phyloP scores from a whole-genome alignment of 2,329 filamentous ascomycete genomes.

The Calonectria honghensis region DNA sequence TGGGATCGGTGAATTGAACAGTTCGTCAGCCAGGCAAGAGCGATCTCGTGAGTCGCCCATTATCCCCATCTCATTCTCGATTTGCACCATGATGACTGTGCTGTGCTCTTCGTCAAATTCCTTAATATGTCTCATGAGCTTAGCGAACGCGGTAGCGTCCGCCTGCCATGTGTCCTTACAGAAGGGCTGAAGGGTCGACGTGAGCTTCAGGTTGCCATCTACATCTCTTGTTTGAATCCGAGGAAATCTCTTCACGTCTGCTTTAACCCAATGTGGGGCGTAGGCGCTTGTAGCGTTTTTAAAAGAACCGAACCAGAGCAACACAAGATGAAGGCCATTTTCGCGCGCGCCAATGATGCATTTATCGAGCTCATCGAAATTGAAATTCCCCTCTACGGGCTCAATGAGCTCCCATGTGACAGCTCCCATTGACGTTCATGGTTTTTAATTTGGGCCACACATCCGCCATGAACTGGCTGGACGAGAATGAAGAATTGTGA shows the following conservation, averaged over 20 bases:
- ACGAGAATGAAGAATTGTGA: neutral
- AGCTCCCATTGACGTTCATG: slow-evolving; percentile 17
- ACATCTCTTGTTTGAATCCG: neutral
- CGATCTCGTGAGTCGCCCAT: slow-evolving; percentile 12
- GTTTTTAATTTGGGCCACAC: neutral
- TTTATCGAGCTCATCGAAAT: slow-evolving; percentile 12
- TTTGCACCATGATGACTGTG: slow-evolving; percentile 22
- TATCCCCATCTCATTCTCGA: slow-evolving; percentile 17
- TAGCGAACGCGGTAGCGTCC: neutral
- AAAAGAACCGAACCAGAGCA: slow-evolving; percentile 24
- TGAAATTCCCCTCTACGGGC: neutral
- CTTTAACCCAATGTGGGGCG: slow-evolving; percentile 9
- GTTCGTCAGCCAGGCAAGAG: neutral
- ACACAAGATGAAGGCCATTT: slow-evolving; percentile 8
- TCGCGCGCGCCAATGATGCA: neutral
- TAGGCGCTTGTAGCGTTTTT: slow-evolving; percentile 13
- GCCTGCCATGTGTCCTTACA: neutral
- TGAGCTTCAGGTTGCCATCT: neutral
- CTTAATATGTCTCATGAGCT: slow-evolving; percentile 8
- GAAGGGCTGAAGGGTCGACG: neutral
- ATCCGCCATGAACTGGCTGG: neutral
- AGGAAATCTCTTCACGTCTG: slow-evolving; percentile 3
- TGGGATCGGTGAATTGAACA: neutral
- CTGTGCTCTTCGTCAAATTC: neutral
- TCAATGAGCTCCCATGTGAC: slow-evolving; percentile 24